Base-by-base conservation (phyloP, 2,329 filamentous ascomycete species). In the Hypoxylon sp. region DNA sequence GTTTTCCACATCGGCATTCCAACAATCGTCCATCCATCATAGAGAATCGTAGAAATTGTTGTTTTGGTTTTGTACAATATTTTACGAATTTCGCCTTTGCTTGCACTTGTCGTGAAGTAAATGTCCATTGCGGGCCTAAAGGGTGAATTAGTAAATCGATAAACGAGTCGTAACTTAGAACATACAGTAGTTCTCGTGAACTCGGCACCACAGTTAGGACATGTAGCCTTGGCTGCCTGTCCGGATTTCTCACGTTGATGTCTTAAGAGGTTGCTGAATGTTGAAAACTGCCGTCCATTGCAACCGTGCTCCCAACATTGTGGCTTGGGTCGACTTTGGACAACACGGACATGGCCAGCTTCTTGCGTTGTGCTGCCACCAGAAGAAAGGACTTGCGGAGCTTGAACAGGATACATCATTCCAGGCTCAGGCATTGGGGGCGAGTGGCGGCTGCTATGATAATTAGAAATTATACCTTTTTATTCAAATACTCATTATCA, bases 271-370 rank as follows among this genome's bases (percentile, higher is more conserved):
- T 98, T 98, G 87, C 94, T 97, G 79, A 98, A 98, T 2, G 95
- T 98, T 17, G 94, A 97, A 78, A 98, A 98, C 77, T 97, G 93
- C 31, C 95, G 90, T 20, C 95, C 95, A 76, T 98, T 97, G 84
- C 95, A 98, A 10, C 95, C 95, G 77, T 98, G 95, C 68, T 98
- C 95, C 93, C 93, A 98, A 81, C 95, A 98, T 79, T 97, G 94
- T 50, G 95, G 94, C 82, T 97, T 97, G n/a, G 94, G 94, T 72
- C 92, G 88, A 74, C 89, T 90, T 79, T 92, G 91, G 17, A 94
- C 86, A 14, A 94, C 89, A 66, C 92, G 86, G 42, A 93, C 89
- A 72, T 89, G 83, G 48, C 83, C 78, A 40, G 80, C 79, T 69
- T 83, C 81, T 69, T 82, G 79, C 71, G 73, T 69, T 44, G 76